Evolutionary conservation across 495 filamentous ascomycete genomes (phyloP).

Genomic region (Talaromyces nanjingensis): DNA sequence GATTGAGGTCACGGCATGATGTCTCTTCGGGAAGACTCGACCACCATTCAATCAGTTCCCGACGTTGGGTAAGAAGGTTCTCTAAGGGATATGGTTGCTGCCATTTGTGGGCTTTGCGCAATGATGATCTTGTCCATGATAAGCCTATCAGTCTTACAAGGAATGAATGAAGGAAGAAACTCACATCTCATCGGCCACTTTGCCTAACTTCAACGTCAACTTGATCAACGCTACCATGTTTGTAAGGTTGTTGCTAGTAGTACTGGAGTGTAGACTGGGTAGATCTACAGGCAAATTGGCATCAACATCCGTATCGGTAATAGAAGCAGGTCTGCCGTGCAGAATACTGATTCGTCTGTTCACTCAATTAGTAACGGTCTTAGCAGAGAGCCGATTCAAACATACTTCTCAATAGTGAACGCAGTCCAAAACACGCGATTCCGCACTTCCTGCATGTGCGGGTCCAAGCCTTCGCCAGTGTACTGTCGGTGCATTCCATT

Average conservation of each 20-base stretch:
- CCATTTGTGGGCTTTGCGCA: conserved; percentile 32
- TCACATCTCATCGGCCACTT: conserved; percentile 40
- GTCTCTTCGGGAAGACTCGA: conserved; percentile 38
- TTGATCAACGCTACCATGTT: conserved; percentile 42
- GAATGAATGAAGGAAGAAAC: conserved; percentile 1
- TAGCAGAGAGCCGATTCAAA: background rate
- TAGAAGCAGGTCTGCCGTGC: conserved; percentile 40
- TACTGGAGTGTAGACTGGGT: conserved; percentile 17
- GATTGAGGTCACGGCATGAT: conserved; percentile 33
- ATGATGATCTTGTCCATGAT: conserved; percentile 19
- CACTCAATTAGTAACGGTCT: background rate
- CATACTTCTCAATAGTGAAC: conserved; percentile 44
- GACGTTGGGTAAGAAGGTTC: conserved; percentile 32
- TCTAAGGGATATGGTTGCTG: conserved; percentile 41
- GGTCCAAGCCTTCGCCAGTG: conserved; percentile 35
- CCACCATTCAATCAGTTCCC: conserved; percentile 44
- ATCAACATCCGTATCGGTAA: conserved; percentile 39
- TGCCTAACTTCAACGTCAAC: conserved; percentile 37
- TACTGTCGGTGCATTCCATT: conserved; percentile 50
- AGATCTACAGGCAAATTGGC: conserved; percentile 39
- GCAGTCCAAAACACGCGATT: conserved; percentile 48
- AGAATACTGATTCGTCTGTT: conserved; percentile 28
- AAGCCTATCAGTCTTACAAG: background rate
- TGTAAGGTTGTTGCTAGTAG: conserved; percentile 24
- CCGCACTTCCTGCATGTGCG: conserved; percentile 36